These are phyloP conservation scores for Lasiosphaeriaceae sp. DNA, from an alignment of 495 filamentous ascomycete species.

Conservation along the genomic window DNA sequence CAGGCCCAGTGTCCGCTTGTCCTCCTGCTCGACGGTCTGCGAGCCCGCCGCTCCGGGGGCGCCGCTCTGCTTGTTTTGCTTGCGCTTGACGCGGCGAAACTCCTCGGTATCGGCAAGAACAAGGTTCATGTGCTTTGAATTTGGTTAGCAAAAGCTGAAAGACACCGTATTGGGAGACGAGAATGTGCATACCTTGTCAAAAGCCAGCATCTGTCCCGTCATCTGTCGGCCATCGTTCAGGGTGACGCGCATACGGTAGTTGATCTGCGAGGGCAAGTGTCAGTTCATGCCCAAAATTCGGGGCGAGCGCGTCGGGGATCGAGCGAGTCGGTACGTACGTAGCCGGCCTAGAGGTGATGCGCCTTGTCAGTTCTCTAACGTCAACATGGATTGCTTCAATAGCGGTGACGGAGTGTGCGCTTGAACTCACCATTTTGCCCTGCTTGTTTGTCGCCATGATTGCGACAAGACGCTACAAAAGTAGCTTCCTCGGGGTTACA, in stretches of 20 bases:
- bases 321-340: slow-evolving; percentile 62
- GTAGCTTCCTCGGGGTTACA: slow-evolving; percentile 47
- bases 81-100: slow-evolving; percentile 91
- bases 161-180: not conserved
- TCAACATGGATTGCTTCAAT: slow-evolving; percentile 51
- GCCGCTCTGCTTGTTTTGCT: slow-evolving; percentile 64
- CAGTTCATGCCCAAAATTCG: slow-evolving; percentile 20
- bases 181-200: slow-evolving; percentile 72
- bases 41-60: slow-evolving; percentile 57
- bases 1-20: slow-evolving; percentile 92
- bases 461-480: slow-evolving; percentile 24
- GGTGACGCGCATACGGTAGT: slow-evolving; percentile 97
- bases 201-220: slow-evolving; percentile 94
- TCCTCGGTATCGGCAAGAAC: slow-evolving; percentile 99
- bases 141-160: slow-evolving; percentile 19
- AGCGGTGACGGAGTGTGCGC: slow-evolving; percentile 23
- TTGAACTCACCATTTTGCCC: slow-evolving; percentile 91
- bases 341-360: slow-evolving; percentile 71
- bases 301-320: not conserved
- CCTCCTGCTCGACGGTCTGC: slow-evolving; percentile 78
- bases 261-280: slow-evolving; percentile 63
- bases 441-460: slow-evolving; percentile 92
- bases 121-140: slow-evolving; percentile 90
- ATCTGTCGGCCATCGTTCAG: slow-evolving; percentile 95
- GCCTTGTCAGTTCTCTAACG: slow-evolving; percentile 64